phyloP scores from a whole-genome alignment of 257 asterid species.

The Plantago elongata region DNA sequence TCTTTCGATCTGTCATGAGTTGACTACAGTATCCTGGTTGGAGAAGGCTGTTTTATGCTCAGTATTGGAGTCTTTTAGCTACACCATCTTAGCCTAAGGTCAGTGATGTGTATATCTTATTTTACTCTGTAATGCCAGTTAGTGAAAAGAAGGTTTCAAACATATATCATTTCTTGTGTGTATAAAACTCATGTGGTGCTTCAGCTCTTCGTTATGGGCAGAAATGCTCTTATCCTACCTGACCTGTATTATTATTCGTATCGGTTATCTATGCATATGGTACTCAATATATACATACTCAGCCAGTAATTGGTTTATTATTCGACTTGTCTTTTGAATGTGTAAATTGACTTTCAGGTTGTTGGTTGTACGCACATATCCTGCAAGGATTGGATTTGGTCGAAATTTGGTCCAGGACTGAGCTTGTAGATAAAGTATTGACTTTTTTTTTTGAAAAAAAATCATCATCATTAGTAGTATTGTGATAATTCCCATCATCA shows the following conservation, averaged over 20 bases:
- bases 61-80: neutral
- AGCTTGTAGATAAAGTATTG: conserved; percentile 7
- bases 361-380: neutral
- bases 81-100: conserved; percentile 1
- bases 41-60: neutral
- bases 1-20: conserved; percentile 88
- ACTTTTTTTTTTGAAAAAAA: neutral
- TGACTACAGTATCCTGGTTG: conserved; percentile 20
- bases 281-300: neutral
- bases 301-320: neutral
- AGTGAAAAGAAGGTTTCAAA: too few relatives aligned
- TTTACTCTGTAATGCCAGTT: too few relatives aligned
- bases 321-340: neutral
- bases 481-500: neutral
- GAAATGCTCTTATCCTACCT: too few relatives aligned
- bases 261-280: neutral
- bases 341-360: conserved; percentile 9
- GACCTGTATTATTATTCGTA: neutral
- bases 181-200: too few relatives aligned
- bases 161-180: too few relatives aligned
- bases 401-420: neutral
- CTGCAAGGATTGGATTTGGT: conserved; percentile 3
- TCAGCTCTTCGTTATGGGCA: too few relatives aligned
- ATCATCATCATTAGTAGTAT: neutral
- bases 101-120: neutral